These are phyloP conservation scores for Primulina eburnea DNA, from an alignment of 257 asterid species.

Conservation along the genomic window DNA sequence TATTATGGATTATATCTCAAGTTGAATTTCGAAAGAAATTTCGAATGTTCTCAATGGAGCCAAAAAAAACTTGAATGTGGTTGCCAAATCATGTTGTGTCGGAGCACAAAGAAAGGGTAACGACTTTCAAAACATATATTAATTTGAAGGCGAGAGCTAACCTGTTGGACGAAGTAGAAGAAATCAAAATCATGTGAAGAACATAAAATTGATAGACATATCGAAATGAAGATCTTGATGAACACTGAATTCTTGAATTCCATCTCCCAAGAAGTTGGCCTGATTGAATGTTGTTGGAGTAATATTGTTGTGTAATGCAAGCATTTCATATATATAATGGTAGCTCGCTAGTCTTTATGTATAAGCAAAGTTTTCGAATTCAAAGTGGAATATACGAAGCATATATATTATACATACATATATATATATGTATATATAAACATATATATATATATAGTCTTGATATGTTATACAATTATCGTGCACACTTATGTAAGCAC, in stretches of 20 bases:
- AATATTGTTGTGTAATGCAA: neutral
- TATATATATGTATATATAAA: no score
- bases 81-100: no score
- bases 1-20: neutral
- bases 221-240: constrained; percentile 34
- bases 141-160: neutral
- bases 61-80: no score
- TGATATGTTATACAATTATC: no score
- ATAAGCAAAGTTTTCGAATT: neutral
- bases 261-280: neutral
- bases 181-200: constrained; percentile 59
- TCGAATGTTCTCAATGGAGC: no score
- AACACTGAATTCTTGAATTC: constrained; percentile 18
- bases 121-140: no score
- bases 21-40: no score
- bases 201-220: constrained; percentile 27
- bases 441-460: no score
- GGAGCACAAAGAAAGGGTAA: neutral
- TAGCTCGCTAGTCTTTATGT: neutral
- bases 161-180: constrained; percentile 79
- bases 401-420: no score
- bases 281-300: neutral
- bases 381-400: no score
- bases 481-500: no score
- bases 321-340: neutral